These are phyloP conservation scores for Echinosophora koreensis DNA, from an alignment of 306 rosid species.

Conservation along the genomic window DNA sequence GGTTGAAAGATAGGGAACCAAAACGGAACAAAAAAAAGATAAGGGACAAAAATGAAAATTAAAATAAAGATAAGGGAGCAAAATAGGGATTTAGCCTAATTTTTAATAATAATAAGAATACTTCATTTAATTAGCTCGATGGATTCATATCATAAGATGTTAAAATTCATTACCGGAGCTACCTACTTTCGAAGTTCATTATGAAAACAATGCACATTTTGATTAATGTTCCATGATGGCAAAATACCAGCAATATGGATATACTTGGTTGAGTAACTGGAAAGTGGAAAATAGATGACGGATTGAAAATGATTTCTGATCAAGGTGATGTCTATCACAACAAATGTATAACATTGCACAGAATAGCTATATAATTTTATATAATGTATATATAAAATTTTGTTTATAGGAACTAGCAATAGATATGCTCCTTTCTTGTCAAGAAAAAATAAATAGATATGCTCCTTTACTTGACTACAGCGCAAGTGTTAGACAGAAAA, in stretches of 20 bases:
- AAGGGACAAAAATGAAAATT: too few relatives aligned
- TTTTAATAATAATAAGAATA: too few relatives aligned
- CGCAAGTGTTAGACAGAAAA: too few relatives aligned
- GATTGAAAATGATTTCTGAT: not conserved
- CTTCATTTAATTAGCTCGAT: not conserved
- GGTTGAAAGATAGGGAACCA: too few relatives aligned
- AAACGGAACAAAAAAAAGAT: too few relatives aligned
- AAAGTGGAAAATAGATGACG: not conserved
- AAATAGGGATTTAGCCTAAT: too few relatives aligned
- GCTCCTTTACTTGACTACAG: too few relatives aligned
- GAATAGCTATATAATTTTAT: not conserved
- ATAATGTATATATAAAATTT: not conserved
- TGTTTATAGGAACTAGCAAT: not conserved
- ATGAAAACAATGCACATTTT: not conserved
- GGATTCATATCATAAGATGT: conserved; percentile 6
- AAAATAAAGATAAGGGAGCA: too few relatives aligned
- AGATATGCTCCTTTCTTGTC: too few relatives aligned
- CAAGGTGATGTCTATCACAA: not conserved
- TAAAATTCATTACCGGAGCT: not conserved
- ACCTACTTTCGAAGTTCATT: not conserved
- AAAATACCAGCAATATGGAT: not conserved
- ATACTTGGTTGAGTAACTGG: not conserved
- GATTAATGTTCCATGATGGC: not conserved
- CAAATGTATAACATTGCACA: not conserved
- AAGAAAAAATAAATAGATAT: too few relatives aligned